Percentiles rank a stretch among this genome's conserved stretches.
Conservation (phyloP, 23 red algal species). For the Gracilaria domingensis region DNA sequence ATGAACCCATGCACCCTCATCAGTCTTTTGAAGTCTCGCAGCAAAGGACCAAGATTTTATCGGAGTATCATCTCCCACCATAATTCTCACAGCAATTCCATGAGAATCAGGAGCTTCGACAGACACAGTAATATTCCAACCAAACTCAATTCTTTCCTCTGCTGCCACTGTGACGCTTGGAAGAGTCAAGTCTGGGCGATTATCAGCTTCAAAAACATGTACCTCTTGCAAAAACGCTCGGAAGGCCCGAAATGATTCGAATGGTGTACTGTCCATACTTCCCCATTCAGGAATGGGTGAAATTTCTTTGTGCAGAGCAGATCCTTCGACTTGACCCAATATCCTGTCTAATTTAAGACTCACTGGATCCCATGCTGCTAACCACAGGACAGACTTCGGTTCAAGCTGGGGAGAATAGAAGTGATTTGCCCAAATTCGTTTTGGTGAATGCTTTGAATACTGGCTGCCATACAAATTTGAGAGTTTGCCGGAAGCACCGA, state of each 20-base stretch:
- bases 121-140: slow-evolving; percentile 47
- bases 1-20: slow-evolving; percentile 39
- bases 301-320: background rate
- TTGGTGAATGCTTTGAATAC: slow-evolving; percentile 43
- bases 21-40: background rate
- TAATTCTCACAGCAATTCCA: slow-evolving; percentile 42
- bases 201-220: slow-evolving; percentile 25
- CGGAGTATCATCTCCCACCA: background rate
- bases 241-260: slow-evolving; percentile 49
- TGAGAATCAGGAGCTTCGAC: slow-evolving; percentile 44
- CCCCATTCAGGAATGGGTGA: slow-evolving; percentile 35
- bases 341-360: slow-evolving; percentile 16
- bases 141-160: slow-evolving; percentile 44
- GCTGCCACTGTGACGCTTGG: slow-evolving; percentile 25
- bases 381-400: slow-evolving; percentile 11
- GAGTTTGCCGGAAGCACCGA: background rate
- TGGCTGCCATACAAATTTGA: background rate
- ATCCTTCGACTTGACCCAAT: background rate
- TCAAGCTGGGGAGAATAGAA: slow-evolving; percentile 52
- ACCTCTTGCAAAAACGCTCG: slow-evolving; percentile 33
- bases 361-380: slow-evolving; percentile 33
- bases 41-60: slow-evolving; percentile 49
- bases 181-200: slow-evolving; percentile 16
- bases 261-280: slow-evolving; percentile 34
- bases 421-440: slow-evolving; percentile 48